A percentile compares a stretch with the other conserved stretches of the same genome.
Conservation (phyloP, 441 rosid species). For the Syzygium syzygioides region DNA sequence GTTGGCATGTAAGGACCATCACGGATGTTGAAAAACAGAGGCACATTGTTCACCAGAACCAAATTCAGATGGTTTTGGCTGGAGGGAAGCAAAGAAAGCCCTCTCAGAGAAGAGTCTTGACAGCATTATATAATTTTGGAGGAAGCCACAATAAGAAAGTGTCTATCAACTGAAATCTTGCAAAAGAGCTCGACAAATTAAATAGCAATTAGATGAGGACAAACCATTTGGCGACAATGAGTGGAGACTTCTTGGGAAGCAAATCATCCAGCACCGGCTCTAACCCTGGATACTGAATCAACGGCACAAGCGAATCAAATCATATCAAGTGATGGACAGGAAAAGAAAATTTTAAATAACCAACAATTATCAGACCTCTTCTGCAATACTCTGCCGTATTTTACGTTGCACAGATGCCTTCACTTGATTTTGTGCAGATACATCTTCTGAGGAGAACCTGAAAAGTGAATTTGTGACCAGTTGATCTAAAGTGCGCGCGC, state of each 20-base stretch:
- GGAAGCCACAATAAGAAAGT: background rate
- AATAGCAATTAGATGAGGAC: slow-evolving; percentile 10
- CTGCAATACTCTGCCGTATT: slow-evolving; percentile 93
- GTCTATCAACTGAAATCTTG: background rate
- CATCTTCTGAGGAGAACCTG: slow-evolving; percentile 88
- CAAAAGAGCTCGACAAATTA: background rate
- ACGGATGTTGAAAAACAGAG: slow-evolving; percentile 89
- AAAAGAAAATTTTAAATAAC: background rate
- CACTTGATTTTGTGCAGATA: slow-evolving; percentile 94
- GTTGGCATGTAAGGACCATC: slow-evolving; percentile 99
- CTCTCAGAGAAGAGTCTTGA: background rate
- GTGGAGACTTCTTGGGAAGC: slow-evolving; percentile 89
- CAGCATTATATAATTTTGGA: background rate
- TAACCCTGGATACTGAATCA: slow-evolving; percentile 83
- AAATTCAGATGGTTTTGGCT: slow-evolving; percentile 94
- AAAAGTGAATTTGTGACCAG: background rate
- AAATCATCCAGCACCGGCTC: slow-evolving; percentile 92
- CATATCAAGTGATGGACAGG: background rate
- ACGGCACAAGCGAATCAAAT: slow-evolving; percentile 6
- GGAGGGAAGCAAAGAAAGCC: slow-evolving; percentile 16
- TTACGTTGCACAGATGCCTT: slow-evolving; percentile 96
- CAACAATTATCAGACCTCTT: slow-evolving; percentile 45
- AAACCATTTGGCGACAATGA: slow-evolving; percentile 86
- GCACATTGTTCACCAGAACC: slow-evolving; percentile 84
- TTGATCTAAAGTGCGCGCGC: background rate